phyloP scores from a whole-genome alignment of 2,329 filamentous ascomycete species.

The Xylariaceae sp. region DNA sequence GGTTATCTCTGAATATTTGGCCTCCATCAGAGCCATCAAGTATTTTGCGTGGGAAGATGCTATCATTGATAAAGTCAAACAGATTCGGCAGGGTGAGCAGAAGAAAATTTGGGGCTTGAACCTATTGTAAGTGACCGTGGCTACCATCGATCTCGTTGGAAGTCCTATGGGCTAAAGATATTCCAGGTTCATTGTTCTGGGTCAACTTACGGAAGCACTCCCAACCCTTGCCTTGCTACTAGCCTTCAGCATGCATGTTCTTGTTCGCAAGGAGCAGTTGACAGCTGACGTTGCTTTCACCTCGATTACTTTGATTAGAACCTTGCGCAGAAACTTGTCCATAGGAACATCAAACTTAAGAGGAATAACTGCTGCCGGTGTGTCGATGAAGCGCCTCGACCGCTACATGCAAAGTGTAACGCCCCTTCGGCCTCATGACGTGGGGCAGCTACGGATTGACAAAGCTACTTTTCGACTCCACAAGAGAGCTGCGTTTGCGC shows the following conservation, averaged over 20 bases:
- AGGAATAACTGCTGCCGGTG: slow-evolving; percentile 36
- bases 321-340: slow-evolving; percentile 47
- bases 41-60: slow-evolving; percentile 58
- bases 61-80: slow-evolving; percentile 46
- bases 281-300: slow-evolving; percentile 57
- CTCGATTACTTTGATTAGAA: slow-evolving; percentile 48
- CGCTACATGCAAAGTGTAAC: slow-evolving; percentile 49
- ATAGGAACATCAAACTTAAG: slow-evolving; percentile 44
- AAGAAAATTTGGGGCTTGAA: slow-evolving; percentile 50
- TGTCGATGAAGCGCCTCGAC: slow-evolving; percentile 49
- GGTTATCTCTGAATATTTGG: slow-evolving; percentile 53
- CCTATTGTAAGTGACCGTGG: slow-evolving; percentile 35
- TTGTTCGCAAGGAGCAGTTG: slow-evolving; percentile 41
- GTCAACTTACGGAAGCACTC: slow-evolving; percentile 47
- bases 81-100: slow-evolving; percentile 47
- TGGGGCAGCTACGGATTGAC: slow-evolving; percentile 43
- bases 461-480: slow-evolving; percentile 46
- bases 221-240: slow-evolving; percentile 48
- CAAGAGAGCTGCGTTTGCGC: slow-evolving; percentile 44
- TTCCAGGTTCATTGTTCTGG: slow-evolving; percentile 30
- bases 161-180: background rate
- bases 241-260: slow-evolving; percentile 50
- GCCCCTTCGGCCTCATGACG: slow-evolving; percentile 42
- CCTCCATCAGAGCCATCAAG: slow-evolving; percentile 55
- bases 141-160: background rate